Conservation (phyloP, 495 filamentous ascomycete species). For the Pseudevernia furfuracea region DNA sequence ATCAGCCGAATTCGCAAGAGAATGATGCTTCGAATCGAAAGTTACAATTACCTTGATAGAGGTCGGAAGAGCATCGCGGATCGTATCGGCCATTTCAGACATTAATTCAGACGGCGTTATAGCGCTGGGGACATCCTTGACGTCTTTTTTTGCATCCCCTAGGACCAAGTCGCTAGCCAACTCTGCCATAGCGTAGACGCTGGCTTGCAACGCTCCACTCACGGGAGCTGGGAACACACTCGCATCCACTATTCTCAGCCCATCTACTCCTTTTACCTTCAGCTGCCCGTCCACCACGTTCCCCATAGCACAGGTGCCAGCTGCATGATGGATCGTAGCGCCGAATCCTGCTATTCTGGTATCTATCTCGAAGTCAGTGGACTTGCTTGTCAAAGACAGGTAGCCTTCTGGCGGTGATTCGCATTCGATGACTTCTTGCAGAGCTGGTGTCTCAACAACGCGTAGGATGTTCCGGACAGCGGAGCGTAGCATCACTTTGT, state of each 20-base stretch:
- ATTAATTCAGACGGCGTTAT: background rate
- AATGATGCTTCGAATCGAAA: too few relatives aligned
- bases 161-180: conserved; percentile 28
- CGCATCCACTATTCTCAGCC: conserved; percentile 35
- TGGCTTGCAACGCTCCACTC: conserved; percentile 32
- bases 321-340: conserved; percentile 24
- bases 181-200: conserved; percentile 36
- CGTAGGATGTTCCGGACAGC: conserved; percentile 23
- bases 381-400: background rate
- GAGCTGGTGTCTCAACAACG: conserved; percentile 23
- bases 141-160: background rate
- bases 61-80: background rate
- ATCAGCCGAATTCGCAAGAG: background rate
- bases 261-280: conserved; percentile 33
- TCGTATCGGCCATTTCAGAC: background rate
- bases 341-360: background rate
- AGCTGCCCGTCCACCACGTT: conserved; percentile 36
- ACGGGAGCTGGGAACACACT: conserved; percentile 35
- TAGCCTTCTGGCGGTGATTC: conserved; percentile 25
- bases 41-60: background rate
- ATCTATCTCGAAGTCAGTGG: conserved; percentile 10
- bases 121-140: background rate
- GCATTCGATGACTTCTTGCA: conserved; percentile 22
- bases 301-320: conserved; percentile 37
- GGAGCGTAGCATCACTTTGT: conserved; percentile 27